Percentiles rank a stretch among this genome's conserved stretches.
phyloP scores from a whole-genome alignment of 192 early-diverging fungal species.

The Linnemannia zychae region DNA sequence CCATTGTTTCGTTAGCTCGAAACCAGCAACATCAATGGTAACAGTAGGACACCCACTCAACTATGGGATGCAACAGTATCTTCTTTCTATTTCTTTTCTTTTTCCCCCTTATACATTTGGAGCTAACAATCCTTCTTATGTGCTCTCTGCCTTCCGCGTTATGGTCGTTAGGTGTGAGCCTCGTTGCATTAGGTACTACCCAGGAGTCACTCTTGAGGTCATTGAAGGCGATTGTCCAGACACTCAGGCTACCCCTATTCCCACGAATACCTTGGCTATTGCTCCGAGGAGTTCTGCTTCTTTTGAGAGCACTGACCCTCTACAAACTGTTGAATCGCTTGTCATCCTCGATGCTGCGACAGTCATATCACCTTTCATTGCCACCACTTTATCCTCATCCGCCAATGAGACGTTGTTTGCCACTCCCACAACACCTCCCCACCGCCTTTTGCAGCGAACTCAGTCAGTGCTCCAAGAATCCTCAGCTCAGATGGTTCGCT shows the following conservation, averaged over 20 bases:
- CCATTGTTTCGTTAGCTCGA: slow-evolving; percentile 11
- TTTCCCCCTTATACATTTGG: no score
- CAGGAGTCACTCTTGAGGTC: slow-evolving; percentile 22
- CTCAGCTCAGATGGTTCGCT: slow-evolving; percentile 11
- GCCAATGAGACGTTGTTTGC: neutral
- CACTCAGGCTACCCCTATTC: no score
- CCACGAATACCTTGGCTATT: neutral
- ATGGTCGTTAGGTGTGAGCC: slow-evolving; percentile 6
- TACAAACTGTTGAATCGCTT: neutral
- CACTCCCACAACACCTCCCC: neutral
- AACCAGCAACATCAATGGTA: slow-evolving; percentile 10
- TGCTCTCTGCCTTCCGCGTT: neutral
- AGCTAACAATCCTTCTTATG: no score
- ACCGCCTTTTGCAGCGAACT: neutral
- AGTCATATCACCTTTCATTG: neutral
- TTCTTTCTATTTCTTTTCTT: slow-evolving; percentile 8
- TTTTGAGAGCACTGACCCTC: neutral
- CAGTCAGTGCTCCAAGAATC: slow-evolving; percentile 28
- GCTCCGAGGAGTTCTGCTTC: neutral
- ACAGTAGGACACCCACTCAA: neutral
- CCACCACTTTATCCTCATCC: neutral
- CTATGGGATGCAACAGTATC: neutral
- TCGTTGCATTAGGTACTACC: slow-evolving; percentile 20
- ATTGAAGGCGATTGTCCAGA: neutral
- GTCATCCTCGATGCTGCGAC: neutral